phyloP scores from a whole-genome alignment of 306 rosid species.

The Alnus rubra region DNA sequence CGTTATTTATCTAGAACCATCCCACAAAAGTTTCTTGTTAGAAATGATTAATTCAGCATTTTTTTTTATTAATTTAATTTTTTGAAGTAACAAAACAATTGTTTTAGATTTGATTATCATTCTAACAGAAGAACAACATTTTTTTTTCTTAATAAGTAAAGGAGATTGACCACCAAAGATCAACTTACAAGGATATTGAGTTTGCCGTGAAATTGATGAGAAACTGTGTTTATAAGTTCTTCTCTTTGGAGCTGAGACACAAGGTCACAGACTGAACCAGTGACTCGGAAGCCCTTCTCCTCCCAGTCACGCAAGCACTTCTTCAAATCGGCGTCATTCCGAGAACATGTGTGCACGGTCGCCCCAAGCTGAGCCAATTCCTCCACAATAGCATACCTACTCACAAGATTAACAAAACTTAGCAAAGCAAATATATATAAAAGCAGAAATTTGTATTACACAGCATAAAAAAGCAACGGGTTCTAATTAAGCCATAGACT shows the following conservation, averaged over 20 bases:
- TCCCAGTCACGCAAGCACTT: conserved; percentile 27
- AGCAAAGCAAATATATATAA: no score
- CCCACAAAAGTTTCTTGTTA: neutral
- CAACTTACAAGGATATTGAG: conserved; percentile 38
- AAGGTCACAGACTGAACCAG: conserved; percentile 35
- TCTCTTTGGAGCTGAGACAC: conserved; percentile 23
- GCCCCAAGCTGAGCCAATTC: conserved; percentile 16
- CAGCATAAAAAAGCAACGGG: neutral
- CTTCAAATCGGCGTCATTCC: conserved; percentile 14
- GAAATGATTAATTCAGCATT: neutral
- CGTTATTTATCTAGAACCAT: conserved; percentile 2
- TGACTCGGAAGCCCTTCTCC: conserved; percentile 31
- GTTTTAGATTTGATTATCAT: no score
- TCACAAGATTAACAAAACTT: neutral
- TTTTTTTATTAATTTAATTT: no score
- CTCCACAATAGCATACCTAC: conserved; percentile 23
- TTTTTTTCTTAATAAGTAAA: neutral
- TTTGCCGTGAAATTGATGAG: conserved; percentile 37
- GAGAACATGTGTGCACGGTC: conserved; percentile 27
- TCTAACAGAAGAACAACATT: no score
- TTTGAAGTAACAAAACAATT: no score
- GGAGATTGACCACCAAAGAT: neutral
- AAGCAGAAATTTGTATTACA: no score
- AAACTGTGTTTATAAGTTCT: conserved; percentile 22
- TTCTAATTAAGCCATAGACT: no score